Percentiles rank a stretch among this genome's conserved stretches.
These are phyloP conservation scores for Vinca minor DNA, from an alignment of 257 asterid species.

Conservation along the genomic window DNA sequence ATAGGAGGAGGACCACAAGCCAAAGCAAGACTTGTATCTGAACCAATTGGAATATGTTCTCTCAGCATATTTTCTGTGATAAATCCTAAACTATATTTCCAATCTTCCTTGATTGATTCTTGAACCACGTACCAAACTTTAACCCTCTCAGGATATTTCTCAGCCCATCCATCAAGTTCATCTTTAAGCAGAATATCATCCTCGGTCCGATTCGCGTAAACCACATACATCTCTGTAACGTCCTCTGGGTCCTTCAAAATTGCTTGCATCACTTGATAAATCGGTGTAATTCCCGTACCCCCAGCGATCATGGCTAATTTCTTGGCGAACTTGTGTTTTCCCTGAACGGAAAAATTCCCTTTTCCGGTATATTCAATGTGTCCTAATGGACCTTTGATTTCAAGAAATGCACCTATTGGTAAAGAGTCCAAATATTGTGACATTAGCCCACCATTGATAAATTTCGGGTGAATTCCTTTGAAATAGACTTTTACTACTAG, in stretches of 20 bases:
- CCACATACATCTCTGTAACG: constrained; percentile 59
- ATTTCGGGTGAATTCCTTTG: constrained; percentile 61
- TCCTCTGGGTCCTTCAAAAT: constrained; percentile 71
- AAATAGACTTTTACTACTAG: constrained; percentile 67
- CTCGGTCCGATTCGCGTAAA: constrained; percentile 85
- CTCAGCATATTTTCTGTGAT: constrained; percentile 49
- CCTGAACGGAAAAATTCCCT: constrained; percentile 54
- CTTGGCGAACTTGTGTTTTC: constrained; percentile 53
- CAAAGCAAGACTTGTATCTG: constrained; percentile 48
- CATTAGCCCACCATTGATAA: constrained; percentile 87
- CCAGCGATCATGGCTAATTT: constrained; percentile 86
- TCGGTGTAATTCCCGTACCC: constrained; percentile 85
- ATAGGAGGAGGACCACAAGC: constrained; percentile 97
- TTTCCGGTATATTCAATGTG: constrained; percentile 75
- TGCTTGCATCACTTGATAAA: constrained; percentile 87
- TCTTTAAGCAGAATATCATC: constrained; percentile 63
- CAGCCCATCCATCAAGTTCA: constrained; percentile 82
- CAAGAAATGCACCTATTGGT: constrained; percentile 42
- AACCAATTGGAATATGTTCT: constrained; percentile 60
- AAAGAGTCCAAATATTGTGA: constrained; percentile 60
- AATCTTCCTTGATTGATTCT: constrained; percentile 40
- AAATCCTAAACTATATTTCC: constrained; percentile 67
- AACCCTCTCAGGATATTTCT: constrained; percentile 41
- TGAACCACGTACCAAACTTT: constrained; percentile 88
- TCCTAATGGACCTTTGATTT: constrained; percentile 80